Base-by-base conservation (phyloP, 1,284 basidiomycete genomes). In the Volvariella volvacea region DNA sequence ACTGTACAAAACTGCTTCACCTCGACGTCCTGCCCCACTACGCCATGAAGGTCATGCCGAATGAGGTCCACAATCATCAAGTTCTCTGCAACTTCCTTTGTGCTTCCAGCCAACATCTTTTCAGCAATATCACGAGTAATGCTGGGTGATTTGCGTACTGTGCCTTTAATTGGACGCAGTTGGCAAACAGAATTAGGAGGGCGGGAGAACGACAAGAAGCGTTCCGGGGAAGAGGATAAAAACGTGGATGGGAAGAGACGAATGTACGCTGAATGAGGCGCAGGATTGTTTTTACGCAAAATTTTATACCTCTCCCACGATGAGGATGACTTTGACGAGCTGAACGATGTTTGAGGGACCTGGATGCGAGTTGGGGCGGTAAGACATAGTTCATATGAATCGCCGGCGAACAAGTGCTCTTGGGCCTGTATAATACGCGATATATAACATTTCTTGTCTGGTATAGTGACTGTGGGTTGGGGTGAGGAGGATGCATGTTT, bases 61-160 rank as follows among this genome's bases (percentile, higher is more conserved):
- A 97, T 97, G 33, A 98, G 76, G 59, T 98, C 95, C 17, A 97
- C 95, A 52, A 99, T 98, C 95, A 99, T 98, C 43, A 98, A 67
- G 60, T 99, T 99, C 67, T 98, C 95, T 0, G 94, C 95, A 1
- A 95, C 81, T 62, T 99, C 95, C 64, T 98, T 99, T 34, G 71
- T 68, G 59, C 90, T 93, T 3, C 80, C 81, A 17, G 75, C 70
- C 22, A 99, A 68, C 2, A 74, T 63, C 54, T 76, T 53, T 55
- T 85, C 81, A 7, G 86, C 86, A 30, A 75, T 67, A 25, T 71
- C 73, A 8, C 82, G 78, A 17, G 76, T 81, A 44, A 85, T 68
- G 12, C 69, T 72, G 12, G 76, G 75, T 3, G 66, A 74, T 59
- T 88, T 88, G 41, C 78, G 77, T 19, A 89, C 66, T 1, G 92